A percentile compares a stretch with the other conserved stretches of the same genome.
phyloP scores from a whole-genome alignment of 2,329 filamentous ascomycete species.

The Apiospora phragmitis region DNA sequence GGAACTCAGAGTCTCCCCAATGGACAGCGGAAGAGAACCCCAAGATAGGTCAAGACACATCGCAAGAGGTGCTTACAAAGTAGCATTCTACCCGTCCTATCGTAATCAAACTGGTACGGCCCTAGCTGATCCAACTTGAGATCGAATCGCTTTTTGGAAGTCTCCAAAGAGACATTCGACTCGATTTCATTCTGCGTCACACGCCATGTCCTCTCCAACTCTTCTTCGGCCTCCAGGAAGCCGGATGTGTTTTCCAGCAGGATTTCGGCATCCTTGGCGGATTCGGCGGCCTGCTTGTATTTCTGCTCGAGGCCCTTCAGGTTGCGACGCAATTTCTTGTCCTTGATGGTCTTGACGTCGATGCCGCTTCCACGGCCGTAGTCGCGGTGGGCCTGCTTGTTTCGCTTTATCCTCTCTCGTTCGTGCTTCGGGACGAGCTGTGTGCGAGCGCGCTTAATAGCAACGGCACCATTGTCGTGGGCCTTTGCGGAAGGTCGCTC shows the following conservation, averaged over 20 bases:
- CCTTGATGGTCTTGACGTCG: constrained; percentile 70
- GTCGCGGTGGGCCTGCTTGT: constrained; percentile 65
- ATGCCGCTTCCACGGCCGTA: constrained; percentile 86
- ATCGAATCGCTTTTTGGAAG: constrained; percentile 91
- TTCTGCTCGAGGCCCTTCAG: constrained; percentile 78
- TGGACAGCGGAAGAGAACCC: neutral
- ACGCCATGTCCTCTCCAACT: constrained; percentile 89
- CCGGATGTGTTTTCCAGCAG: constrained; percentile 83
- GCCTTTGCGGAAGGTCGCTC: constrained; percentile 36
- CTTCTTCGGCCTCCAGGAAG: constrained; percentile 84
- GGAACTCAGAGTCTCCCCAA: neutral
- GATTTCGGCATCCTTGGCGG: constrained; percentile 94
- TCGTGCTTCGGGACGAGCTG: constrained; percentile 54
- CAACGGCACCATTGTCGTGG: constrained; percentile 54
- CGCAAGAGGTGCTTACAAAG: constrained; percentile 41
- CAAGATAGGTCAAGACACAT: neutral
- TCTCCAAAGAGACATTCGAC: constrained; percentile 73
- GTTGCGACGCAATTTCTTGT: constrained; percentile 87
- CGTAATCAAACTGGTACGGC: constrained; percentile 87
- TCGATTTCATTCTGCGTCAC: constrained; percentile 86
- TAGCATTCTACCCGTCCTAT: constrained; percentile 82
- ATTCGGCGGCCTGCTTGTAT: constrained; percentile 76
- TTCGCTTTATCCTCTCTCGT: constrained; percentile 50
- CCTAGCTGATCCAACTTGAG: constrained; percentile 80
- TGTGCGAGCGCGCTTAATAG: constrained; percentile 49